Base-by-base conservation (phyloP, 495 filamentous ascomycete genomes). In the Letharia lupina region DNA sequence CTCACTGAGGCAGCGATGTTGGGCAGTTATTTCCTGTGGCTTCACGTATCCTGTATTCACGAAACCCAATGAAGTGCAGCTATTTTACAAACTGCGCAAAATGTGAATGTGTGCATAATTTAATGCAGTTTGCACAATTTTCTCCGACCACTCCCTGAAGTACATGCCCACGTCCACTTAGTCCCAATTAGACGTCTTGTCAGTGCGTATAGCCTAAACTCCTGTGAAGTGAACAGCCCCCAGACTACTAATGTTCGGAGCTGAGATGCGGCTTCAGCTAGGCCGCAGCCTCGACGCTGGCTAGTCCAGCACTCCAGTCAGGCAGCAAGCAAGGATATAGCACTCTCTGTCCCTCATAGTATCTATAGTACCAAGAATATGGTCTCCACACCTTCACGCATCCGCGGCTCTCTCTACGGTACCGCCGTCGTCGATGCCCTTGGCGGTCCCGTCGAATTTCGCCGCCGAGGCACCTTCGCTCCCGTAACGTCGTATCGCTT, bases 401-500 rank as follows among this genome's bases (percentile, higher is more conserved):
- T 77, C 58, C 65, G 68, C 23, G 76, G 76, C 61, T 76, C 77
- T n/a, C 75, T 82, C 67, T 77, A 76, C 73, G 77, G 78, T 0
- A 73, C 78, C 58, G 80, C 78, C 20, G 70, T 79, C n/a, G 74
- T 68, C 57, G 79, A 82, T 66, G 81, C 81, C 31, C 77, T 83
- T 6, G 81, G 81, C 18, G 81, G 72, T 10, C 81, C 79, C 1
- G 76, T 77, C 0, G 77, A 81, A 63, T 82, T 82, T 65, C 60
- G 61, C 5, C 48, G 31, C 9, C 70, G 74, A 54, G 75, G 74
- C 37, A 74, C 73, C 20, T 83, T 83, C 68, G 47, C 72, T 3
- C 72, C 69, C 16, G 72, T 82, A 62, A 75, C 70, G 10, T 70
- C 63, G 4, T 62, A 78, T 37, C 69, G 56, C 8, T 61, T 69